Evolutionary conservation across 148 eudicot species (phyloP).

Genomic region (Heliosperma pusillum): DNA sequence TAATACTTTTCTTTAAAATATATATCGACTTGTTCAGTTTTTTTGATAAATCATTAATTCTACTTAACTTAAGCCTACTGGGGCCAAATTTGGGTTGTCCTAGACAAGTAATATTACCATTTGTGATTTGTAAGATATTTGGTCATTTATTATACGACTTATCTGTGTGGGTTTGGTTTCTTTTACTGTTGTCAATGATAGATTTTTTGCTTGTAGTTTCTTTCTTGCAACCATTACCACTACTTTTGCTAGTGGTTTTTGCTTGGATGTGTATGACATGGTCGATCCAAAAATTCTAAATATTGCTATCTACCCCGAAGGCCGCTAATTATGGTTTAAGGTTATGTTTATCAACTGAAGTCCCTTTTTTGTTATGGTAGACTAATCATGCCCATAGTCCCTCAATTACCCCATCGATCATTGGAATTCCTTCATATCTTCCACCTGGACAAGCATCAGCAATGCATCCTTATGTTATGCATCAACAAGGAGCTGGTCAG

Average conservation of each 20-base stretch:
- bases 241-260: background rate
- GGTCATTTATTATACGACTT: too few relatives aligned
- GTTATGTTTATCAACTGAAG: background rate
- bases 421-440: conserved; percentile 75
- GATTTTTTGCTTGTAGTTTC: background rate
- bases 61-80: background rate
- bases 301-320: background rate
- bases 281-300: too few relatives aligned
- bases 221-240: background rate
- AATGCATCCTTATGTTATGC: conserved; percentile 76
- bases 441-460: conserved; percentile 69
- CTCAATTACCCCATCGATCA: conserved; percentile 57
- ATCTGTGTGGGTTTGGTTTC: background rate
- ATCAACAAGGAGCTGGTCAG: conserved; percentile 67
- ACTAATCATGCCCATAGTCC: conserved; percentile 51
- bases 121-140: too few relatives aligned
- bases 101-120: too few relatives aligned
- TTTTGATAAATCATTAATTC: background rate
- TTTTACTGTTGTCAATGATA: background rate
- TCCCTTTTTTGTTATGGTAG: conserved; percentile 31
- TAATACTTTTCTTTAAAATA: too few relatives aligned
- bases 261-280: conserved; percentile 3
- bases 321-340: background rate
- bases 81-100: background rate
- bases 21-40: background rate